phyloP scores from a whole-genome alignment of 768 basidiomycete species.

The Cystobasidium ongulense region DNA sequence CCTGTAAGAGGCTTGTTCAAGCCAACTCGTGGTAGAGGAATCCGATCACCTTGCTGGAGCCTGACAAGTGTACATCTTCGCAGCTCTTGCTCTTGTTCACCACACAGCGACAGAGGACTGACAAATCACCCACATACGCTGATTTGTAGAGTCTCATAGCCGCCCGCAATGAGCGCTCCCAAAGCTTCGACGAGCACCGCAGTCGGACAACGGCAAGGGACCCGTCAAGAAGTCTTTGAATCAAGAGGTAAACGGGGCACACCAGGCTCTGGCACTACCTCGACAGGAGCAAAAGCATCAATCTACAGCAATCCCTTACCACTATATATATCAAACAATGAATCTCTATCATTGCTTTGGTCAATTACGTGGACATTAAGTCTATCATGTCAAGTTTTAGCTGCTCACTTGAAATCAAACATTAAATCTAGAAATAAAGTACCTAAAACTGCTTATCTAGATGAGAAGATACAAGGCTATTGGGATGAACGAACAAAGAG shows the following conservation, averaged over 20 bases:
- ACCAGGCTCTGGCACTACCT: too few relatives aligned
- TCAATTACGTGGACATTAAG: neutral
- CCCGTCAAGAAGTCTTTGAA: neutral
- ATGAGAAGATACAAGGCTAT: neutral
- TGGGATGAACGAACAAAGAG: constrained; percentile 23
- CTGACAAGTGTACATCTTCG: too few relatives aligned
- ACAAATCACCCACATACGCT: too few relatives aligned
- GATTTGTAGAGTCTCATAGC: too few relatives aligned
- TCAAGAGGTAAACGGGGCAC: neutral
- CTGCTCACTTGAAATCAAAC: neutral
- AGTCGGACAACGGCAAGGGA: neutral
- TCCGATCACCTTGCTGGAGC: too few relatives aligned
- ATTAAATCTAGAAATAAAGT: neutral
- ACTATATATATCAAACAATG: neutral
- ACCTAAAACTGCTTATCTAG: neutral
- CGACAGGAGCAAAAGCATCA: neutral
- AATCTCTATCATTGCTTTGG: neutral
- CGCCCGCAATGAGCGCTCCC: neutral
- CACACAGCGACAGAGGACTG: too few relatives aligned
- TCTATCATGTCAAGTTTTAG: neutral
- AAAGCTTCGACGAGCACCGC: neutral
- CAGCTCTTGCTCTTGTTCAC: too few relatives aligned
- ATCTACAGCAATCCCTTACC: constrained; percentile 1
- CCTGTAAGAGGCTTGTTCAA: too few relatives aligned
- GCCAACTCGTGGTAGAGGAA: too few relatives aligned